Percentiles rank a stretch among this genome's conserved stretches.
These are phyloP conservation scores for Lathyrus aphaca DNA, from an alignment of 306 rosid species.

Conservation along the genomic window DNA sequence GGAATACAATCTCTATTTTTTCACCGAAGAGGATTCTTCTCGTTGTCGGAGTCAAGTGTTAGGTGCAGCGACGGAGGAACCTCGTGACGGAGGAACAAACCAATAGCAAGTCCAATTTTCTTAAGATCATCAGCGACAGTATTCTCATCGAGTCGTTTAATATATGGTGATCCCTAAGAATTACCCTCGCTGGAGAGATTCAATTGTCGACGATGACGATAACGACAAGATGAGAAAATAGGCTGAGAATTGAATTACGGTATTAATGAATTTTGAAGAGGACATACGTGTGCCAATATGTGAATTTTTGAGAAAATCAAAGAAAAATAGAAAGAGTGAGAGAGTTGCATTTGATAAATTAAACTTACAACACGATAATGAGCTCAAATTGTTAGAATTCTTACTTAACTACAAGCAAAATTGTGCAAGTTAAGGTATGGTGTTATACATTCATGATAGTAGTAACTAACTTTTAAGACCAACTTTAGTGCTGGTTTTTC, in stretches of 20 bases:
- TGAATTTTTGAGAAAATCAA: conserved; percentile 34
- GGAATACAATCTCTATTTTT: conserved; percentile 89
- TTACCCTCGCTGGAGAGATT: conserved; percentile 88
- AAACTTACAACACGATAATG: too few species aligned
- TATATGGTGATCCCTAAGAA: conserved; percentile 96
- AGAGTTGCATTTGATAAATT: not conserved
- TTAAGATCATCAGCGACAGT: conserved; percentile 64
- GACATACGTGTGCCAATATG: conserved; percentile 54
- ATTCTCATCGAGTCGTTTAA: conserved; percentile 79
- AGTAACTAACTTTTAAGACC: too few species aligned
- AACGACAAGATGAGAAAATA: not conserved
- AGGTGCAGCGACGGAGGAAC: conserved; percentile 70
- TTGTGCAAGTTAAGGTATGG: too few species aligned
- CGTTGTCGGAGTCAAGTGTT: conserved; percentile 77
- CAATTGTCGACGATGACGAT: conserved; percentile 51
- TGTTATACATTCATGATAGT: too few species aligned
- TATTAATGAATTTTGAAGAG: not conserved
- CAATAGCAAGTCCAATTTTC: conserved; percentile 91
- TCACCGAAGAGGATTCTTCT: conserved; percentile 76
- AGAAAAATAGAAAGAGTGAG: too few species aligned
- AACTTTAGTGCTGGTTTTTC: too few species aligned
- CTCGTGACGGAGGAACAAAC: conserved; percentile 78
- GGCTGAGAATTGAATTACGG: not conserved
- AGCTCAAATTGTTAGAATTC: too few species aligned
- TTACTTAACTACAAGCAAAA: too few species aligned